Conservation (phyloP, 306 rosid genomes). For the Luffa aegyptiaca region DNA sequence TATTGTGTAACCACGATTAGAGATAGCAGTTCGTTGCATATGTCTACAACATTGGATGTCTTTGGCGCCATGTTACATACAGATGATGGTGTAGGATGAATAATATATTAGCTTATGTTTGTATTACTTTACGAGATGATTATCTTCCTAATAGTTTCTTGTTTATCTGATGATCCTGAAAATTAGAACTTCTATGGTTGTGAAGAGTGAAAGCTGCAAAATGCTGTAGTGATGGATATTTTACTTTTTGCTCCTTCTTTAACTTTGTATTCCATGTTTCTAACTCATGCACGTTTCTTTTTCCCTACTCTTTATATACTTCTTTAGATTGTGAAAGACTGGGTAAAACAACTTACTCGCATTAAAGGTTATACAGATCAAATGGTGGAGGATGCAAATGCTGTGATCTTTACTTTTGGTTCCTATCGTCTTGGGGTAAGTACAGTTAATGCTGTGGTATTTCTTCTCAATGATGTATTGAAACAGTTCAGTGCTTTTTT, state of each 20-base stretch:
- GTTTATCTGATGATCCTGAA: background rate
- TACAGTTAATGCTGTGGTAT: slow-evolving; percentile 10
- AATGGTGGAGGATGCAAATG: slow-evolving; percentile 95
- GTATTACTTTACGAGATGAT: background rate
- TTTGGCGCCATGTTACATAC: background rate
- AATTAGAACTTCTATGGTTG: background rate
- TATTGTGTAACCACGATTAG: background rate
- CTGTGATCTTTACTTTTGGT: slow-evolving; percentile 80
- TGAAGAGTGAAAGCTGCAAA: background rate
- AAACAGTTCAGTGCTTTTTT: background rate
- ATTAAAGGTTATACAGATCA: slow-evolving; percentile 86
- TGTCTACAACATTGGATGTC: background rate
- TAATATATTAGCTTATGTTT: background rate
- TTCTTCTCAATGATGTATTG: background rate
- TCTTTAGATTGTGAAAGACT: slow-evolving; percentile 65
- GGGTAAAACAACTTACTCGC: slow-evolving; percentile 85
- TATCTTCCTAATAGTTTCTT: background rate
- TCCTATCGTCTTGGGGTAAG: slow-evolving; percentile 90
- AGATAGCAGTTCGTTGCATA: background rate
- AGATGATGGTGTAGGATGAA: background rate
- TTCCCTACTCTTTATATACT: slow-evolving; percentile 8
- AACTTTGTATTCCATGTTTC: background rate
- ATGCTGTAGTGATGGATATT: background rate
- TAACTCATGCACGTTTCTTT: background rate
- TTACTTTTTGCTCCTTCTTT: background rate